Evolutionary conservation across 257 asterid species (phyloP).

Genomic region (Apocynum venetum): DNA sequence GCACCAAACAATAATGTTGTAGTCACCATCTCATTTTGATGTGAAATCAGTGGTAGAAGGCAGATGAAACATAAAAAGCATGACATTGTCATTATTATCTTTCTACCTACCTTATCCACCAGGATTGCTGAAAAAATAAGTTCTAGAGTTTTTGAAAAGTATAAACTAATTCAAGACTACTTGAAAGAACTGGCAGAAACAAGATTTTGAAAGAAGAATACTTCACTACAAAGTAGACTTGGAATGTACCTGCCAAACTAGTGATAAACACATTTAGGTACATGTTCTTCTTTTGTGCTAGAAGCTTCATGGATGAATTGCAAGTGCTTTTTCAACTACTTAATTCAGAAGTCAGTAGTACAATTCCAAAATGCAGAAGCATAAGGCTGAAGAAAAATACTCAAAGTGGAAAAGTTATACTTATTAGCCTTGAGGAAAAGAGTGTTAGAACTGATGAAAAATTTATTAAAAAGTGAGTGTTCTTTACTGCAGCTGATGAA

Average conservation of each 20-base stretch:
- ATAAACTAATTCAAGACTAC: not conserved
- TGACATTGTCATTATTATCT: slow-evolving; percentile 41
- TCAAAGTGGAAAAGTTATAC: slow-evolving; percentile 57
- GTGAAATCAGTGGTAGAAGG: slow-evolving; percentile 49
- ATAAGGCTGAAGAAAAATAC: slow-evolving; percentile 40
- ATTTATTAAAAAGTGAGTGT: slow-evolving; percentile 9
- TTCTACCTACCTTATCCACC: slow-evolving; percentile 58
- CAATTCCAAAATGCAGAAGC: slow-evolving; percentile 49
- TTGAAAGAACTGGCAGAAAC: too few species aligned
- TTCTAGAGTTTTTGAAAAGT: slow-evolving; percentile 46
- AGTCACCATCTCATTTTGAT: slow-evolving; percentile 33
- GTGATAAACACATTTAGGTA: slow-evolving; percentile 44
- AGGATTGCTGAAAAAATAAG: slow-evolving; percentile 37
- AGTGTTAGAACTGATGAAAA: slow-evolving; percentile 32
- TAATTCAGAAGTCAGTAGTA: slow-evolving; percentile 46
- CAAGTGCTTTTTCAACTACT: slow-evolving; percentile 40
- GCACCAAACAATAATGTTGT: slow-evolving; percentile 49
- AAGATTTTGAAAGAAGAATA: too few species aligned
- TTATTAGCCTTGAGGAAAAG: slow-evolving; percentile 37
- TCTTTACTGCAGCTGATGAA: not conserved
- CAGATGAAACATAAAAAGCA: slow-evolving; percentile 30
- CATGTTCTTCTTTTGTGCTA: slow-evolving; percentile 25
- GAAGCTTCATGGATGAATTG: slow-evolving; percentile 4
- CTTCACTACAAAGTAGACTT: too few species aligned
- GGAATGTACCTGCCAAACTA: slow-evolving; percentile 47